Percentiles rank a stretch among this genome's conserved stretches.
These are phyloP conservation scores for Aspergillus sp. DNA, from an alignment of 2,329 filamentous ascomycete species.

Conservation along the genomic window DNA sequence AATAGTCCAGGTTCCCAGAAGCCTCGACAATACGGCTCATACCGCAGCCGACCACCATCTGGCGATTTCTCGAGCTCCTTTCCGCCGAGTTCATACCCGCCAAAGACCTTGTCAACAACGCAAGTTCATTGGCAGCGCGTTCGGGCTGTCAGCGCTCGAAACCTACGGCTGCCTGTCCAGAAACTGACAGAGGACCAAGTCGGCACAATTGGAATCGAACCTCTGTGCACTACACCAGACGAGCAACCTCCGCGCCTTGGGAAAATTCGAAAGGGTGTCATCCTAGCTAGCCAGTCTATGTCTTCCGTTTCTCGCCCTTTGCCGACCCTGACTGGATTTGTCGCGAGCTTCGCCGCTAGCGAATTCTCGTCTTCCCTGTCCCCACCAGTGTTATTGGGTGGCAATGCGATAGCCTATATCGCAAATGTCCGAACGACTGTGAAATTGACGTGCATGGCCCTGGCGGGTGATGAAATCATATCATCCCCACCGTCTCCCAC, in stretches of 20 bases:
- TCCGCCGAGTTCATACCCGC: conserved; percentile 24
- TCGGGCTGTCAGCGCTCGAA: conserved; percentile 80
- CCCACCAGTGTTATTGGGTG: conserved; percentile 57
- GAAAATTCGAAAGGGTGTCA: conserved; percentile 73
- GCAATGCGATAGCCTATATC: conserved; percentile 71
- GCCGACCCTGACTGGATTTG: conserved; percentile 63
- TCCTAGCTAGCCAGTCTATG: conserved; percentile 65
- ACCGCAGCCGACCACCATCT: conserved; percentile 33
- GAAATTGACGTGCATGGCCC: conserved; percentile 62
- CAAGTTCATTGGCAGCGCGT: conserved; percentile 77
- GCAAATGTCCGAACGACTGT: conserved; percentile 83
- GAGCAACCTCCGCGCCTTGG: conserved; percentile 30
- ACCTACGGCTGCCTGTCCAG: conserved; percentile 79
- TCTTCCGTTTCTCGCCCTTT: conserved; percentile 31
- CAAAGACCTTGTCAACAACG: conserved; percentile 53
- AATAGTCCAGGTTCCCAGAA: conserved; percentile 21
- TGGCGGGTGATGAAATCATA: conserved; percentile 31
- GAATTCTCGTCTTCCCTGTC: conserved; percentile 47
- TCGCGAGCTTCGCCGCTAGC: conserved; percentile 66
- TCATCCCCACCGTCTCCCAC: conserved; percentile 29
- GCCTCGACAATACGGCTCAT: conserved; percentile 20
- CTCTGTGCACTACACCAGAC: conserved; percentile 22
- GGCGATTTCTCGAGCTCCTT: conserved; percentile 36
- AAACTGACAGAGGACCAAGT: conserved; percentile 77
- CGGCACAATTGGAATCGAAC: conserved; percentile 78